Evolutionary conservation across 164 flowering plant species (phyloP).

Genomic region (Berberis thunbergii): DNA sequence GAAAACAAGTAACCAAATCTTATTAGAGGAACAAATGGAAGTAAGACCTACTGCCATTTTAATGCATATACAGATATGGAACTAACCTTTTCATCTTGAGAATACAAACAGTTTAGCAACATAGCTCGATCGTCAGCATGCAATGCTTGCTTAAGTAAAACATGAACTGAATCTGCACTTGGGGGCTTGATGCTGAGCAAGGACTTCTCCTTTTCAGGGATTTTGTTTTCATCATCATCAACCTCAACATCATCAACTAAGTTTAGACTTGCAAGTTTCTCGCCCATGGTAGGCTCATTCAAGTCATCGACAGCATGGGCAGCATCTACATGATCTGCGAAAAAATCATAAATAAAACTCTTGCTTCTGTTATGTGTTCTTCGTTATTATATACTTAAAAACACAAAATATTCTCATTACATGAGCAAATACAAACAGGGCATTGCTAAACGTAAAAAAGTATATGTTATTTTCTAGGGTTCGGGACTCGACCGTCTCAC

Average conservation of each 20-base stretch:
- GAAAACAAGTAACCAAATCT: neutral
- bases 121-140: conserved; percentile 82
- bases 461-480: too few species aligned
- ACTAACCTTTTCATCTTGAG: conserved; percentile 71
- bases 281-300: conserved; percentile 90
- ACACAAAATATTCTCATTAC: too few species aligned
- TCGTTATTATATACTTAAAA: too few species aligned
- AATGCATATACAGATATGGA: neutral
- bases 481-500: too few species aligned
- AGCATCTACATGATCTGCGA: conserved; percentile 12
- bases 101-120: conserved; percentile 69
- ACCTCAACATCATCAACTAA: conserved; percentile 15
- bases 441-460: too few species aligned
- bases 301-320: conserved; percentile 28
- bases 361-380: too few species aligned
- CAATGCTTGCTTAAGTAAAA: conserved; percentile 83
- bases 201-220: conserved; percentile 19
- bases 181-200: conserved; percentile 44
- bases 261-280: conserved; percentile 59
- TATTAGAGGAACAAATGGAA: neutral
- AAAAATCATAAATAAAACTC: too few species aligned
- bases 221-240: conserved; percentile 5
- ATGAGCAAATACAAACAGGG: too few species aligned
- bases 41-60: neutral
- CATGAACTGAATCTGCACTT: conserved; percentile 84